A percentile compares a stretch with the other conserved stretches of the same genome.
These are phyloP conservation scores for Pelargonium nanum DNA, from an alignment of 345 rosid genomes.

Conservation along the genomic window DNA sequence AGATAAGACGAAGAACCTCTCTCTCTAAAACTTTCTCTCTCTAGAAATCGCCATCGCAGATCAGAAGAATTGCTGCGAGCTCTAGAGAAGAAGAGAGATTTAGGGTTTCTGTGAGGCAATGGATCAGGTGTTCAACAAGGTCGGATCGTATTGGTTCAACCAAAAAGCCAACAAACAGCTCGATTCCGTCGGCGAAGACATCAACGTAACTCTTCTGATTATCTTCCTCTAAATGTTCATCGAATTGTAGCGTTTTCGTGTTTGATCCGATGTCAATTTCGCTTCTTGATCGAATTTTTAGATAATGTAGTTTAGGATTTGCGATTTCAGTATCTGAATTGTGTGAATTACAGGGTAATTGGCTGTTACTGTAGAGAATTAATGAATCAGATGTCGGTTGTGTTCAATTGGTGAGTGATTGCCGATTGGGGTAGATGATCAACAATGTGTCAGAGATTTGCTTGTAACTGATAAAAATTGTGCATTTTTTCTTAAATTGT, in stretches of 20 bases:
- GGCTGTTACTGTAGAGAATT: neutral
- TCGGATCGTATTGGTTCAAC: conserved; percentile 77
- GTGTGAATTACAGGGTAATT: neutral
- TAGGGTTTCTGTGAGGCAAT: conserved; percentile 12
- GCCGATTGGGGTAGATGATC: too few relatives aligned
- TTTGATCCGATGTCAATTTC: neutral
- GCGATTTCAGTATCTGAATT: neutral
- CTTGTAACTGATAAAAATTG: neutral
- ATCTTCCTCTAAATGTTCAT: neutral
- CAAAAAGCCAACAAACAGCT: conserved; percentile 71
- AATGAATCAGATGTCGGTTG: neutral
- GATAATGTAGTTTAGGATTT: neutral
- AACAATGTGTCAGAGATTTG: too few relatives aligned
- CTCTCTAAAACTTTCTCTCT: neutral
- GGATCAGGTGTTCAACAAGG: conserved; percentile 91
- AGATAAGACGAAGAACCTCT: neutral
- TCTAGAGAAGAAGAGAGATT: neutral
- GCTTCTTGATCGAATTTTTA: neutral
- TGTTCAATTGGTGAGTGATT: neutral
- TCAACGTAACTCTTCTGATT: conserved; percentile 35
- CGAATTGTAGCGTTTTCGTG: neutral
- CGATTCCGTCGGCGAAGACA: conserved; percentile 69
- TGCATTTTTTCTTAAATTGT: neutral
- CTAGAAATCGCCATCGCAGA: neutral
- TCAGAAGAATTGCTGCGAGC: neutral